These are phyloP conservation scores for Cystobasidium pallidum DNA, from an alignment of 1,284 basidiomycete species.

Conservation along the genomic window DNA sequence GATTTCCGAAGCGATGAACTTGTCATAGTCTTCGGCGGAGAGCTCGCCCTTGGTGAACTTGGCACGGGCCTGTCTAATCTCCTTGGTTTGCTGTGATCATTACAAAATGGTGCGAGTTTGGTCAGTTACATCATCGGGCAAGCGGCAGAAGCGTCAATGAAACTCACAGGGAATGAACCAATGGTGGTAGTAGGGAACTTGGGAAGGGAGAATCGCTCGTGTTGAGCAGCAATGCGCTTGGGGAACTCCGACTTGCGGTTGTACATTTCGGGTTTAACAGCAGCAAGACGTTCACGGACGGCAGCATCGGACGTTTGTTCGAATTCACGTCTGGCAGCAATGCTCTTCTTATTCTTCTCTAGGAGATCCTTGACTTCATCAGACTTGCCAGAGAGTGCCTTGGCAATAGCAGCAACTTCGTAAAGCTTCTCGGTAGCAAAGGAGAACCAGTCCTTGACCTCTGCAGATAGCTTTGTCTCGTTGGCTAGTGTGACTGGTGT, in stretches of 20 bases:
- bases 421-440: constrained; percentile 96
- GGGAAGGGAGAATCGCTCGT: constrained; percentile 85
- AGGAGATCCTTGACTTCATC: constrained; percentile 67
- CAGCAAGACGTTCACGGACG: constrained; percentile 92
- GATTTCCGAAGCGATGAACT: constrained; percentile 99
- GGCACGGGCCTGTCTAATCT: constrained; percentile 94
- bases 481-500: constrained; percentile 92
- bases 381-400: constrained; percentile 79
- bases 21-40: constrained; percentile 85
- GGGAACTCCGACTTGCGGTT: constrained; percentile 90
- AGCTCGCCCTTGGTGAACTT: constrained; percentile 93
- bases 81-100: constrained; percentile 83
- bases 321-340: constrained; percentile 92
- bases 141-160: no score
- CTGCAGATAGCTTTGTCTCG: constrained; percentile 86
- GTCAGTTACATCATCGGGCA: no score
- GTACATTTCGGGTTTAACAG: constrained; percentile 85
- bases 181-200: constrained; percentile 99
- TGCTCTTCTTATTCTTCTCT: constrained; percentile 87
- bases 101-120: no score
- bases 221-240: constrained; percentile 84
- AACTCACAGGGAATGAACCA: constrained; percentile 87
- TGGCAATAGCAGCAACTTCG: constrained; percentile 87
- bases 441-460: constrained; percentile 98
- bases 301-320: constrained; percentile 93